These are phyloP conservation scores for Dacryopinax primogenitus DNA, from an alignment of 768 basidiomycete species.

Conservation along the genomic window DNA sequence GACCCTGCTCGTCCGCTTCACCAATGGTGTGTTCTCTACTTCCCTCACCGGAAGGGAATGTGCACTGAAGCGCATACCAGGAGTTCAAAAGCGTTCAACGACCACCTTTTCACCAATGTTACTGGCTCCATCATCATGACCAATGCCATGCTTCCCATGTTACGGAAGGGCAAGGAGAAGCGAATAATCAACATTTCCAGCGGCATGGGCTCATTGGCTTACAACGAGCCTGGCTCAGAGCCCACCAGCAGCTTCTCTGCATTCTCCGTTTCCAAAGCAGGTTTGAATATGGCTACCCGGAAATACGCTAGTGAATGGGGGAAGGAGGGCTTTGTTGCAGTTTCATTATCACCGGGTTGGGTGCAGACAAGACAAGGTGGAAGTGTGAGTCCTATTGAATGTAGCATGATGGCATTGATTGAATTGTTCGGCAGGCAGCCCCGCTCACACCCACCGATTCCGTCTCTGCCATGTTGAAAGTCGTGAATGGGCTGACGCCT, in stretches of 20 bases:
- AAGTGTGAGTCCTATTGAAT: conserved; percentile 6
- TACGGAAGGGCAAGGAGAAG: conserved; percentile 18
- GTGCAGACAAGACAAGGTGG: conserved; percentile 12
- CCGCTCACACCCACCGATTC: conserved; percentile 18
- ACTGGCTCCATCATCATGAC: conserved; percentile 28
- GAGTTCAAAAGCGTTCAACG: conserved; percentile 8
- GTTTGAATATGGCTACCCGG: conserved; percentile 13
- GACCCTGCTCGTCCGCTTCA: neutral
- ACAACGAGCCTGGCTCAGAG: conserved; percentile 5
- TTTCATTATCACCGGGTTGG: conserved; percentile 9
- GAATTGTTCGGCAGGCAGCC: conserved; percentile 12
- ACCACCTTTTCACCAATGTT: conserved; percentile 24
- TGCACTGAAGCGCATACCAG: neutral
- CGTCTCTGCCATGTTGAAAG: conserved; percentile 18
- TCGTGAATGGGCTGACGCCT: conserved; percentile 17
- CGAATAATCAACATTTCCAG: conserved; percentile 12
- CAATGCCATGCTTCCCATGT: conserved; percentile 32
- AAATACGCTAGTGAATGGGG: conserved; percentile 2
- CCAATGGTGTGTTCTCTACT: neutral
- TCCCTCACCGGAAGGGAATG: neutral
- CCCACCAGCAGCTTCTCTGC: neutral
- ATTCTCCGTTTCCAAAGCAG: conserved; percentile 7
- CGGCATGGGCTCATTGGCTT: conserved; percentile 10
- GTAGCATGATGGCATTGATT: neutral
- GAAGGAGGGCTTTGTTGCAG: conserved; percentile 10